phyloP scores from a whole-genome alignment of 345 rosid species.

The Triadica sebifera region DNA sequence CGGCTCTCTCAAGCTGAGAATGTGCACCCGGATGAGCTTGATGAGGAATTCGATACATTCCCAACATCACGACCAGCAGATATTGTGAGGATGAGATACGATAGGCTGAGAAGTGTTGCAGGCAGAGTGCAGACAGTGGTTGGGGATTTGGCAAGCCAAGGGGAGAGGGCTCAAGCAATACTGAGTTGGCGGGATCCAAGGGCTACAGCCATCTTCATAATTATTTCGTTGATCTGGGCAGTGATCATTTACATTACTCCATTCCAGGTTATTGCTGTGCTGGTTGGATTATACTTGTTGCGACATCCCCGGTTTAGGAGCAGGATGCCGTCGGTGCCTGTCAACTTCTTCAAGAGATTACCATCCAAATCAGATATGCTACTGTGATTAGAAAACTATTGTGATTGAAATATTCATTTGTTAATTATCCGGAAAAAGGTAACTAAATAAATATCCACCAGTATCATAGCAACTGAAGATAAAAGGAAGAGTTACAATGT shows the following conservation, averaged over 20 bases:
- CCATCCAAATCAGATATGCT: constrained; percentile 31
- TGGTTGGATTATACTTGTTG: constrained; percentile 29
- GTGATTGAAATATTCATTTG: neutral
- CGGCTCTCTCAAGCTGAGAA: constrained; percentile 24
- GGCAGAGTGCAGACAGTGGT: constrained; percentile 30
- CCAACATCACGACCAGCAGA: constrained; percentile 21
- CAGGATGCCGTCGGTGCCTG: constrained; percentile 33
- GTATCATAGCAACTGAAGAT: constrained; percentile 10
- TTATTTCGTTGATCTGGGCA: constrained; percentile 28
- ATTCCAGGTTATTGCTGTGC: constrained; percentile 30
- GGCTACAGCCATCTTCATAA: constrained; percentile 33
- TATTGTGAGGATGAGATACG: constrained; percentile 33
- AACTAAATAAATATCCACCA: constrained; percentile 10
- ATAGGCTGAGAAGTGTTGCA: constrained; percentile 32
- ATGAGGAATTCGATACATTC: constrained; percentile 31
- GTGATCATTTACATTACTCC: constrained; percentile 35
- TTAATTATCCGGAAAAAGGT: constrained; percentile 5
- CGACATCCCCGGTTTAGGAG: constrained; percentile 37
- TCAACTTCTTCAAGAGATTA: constrained; percentile 40
- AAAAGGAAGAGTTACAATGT: neutral
- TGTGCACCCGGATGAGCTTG: constrained; percentile 30
- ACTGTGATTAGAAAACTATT: constrained; percentile 14
- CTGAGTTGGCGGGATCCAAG: constrained; percentile 35
- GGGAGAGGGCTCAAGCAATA: constrained; percentile 31
- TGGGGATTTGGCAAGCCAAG: constrained; percentile 38